phyloP scores from a whole-genome alignment of 1,284 basidiomycete genomes.

The Ceratobasidium sp. region DNA sequence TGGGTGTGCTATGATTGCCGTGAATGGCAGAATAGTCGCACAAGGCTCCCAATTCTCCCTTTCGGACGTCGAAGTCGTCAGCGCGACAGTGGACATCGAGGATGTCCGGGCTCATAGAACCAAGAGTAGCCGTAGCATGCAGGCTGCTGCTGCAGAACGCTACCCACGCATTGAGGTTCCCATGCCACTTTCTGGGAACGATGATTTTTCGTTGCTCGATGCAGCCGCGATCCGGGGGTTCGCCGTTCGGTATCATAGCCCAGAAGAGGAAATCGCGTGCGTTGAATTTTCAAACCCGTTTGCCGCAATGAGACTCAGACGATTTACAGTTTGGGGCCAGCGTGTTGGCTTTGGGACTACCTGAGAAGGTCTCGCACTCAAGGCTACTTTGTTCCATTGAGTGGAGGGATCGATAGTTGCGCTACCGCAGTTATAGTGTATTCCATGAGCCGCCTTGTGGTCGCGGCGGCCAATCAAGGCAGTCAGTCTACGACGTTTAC shows the following conservation, averaged over 20 bases:
- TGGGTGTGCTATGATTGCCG: slow-evolving; percentile 92
- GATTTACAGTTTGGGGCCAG: slow-evolving; percentile 80
- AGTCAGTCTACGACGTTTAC: slow-evolving; percentile 58
- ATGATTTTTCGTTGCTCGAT: slow-evolving; percentile 67
- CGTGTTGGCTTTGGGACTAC: slow-evolving; percentile 99
- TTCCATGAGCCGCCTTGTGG: slow-evolving; percentile 94
- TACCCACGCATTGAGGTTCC: slow-evolving; percentile 82
- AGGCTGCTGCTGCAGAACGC: slow-evolving; percentile 75
- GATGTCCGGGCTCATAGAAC: slow-evolving; percentile 89
- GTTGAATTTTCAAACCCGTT: slow-evolving; percentile 51
- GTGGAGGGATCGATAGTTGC: slow-evolving; percentile 97
- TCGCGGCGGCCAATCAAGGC: slow-evolving; percentile 71
- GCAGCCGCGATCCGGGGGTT: slow-evolving; percentile 57
- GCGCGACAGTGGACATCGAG: slow-evolving; percentile 93
- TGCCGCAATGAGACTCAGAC: slow-evolving; percentile 8
- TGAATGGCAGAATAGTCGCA: slow-evolving; percentile 91
- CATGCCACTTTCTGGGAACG: slow-evolving; percentile 75
- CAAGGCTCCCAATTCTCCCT: slow-evolving; percentile 97
- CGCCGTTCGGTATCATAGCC: slow-evolving; percentile 79
- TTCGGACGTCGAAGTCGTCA: slow-evolving; percentile 93
- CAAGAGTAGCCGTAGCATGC: slow-evolving; percentile 83
- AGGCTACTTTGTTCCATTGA: slow-evolving; percentile 95
- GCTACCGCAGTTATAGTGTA: slow-evolving; percentile 94
- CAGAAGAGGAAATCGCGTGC: slow-evolving; percentile 97
- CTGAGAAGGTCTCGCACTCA: slow-evolving; percentile 90